Base-by-base conservation (phyloP, 2,329 filamentous ascomycete genomes). In the Emmonsiellopsis sp. region DNA sequence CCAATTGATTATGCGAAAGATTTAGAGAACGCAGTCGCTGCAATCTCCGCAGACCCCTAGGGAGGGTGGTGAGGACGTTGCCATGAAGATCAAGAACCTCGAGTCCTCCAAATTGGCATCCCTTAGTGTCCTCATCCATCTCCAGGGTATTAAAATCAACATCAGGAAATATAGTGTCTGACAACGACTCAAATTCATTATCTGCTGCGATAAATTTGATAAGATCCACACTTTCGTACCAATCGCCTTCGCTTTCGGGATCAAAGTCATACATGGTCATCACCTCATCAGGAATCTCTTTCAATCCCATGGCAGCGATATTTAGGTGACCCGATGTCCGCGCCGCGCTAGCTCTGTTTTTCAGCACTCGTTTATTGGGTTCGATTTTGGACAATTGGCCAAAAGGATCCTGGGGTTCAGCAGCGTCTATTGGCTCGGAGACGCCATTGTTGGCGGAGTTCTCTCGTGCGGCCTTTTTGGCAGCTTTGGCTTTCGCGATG, bases 181-280 rank as follows among this genome's bases (percentile, higher is more conserved):
- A 80, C 36, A 97, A 76, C 34, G 76, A 75, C 62, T 88, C 83
- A 47, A 98, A 70, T 63, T 95, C 88, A 63, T 98, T 97, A 64
- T 95, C 90, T 7, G 92, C 90, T 5, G 87, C 90, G 58, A 93
- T 82, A 49, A 97, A 83, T 56, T 86, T 83, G 0, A 85, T 86
- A 45, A 97, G 72, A 64, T 97, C 92, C 9, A 97, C 88, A 55
- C 87, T 86, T 68, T 97, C 92, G 2, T 90, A 90, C 93, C 93
- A 97, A 36, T 85, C 82, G 37, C 79, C 82, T 21, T 79, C 74
- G 10, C 75, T 76, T 39, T 85, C 81, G 53, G 80, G 78, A 51
- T 90, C 84, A 14, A 88, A 76, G 61, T 90, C 87, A 66, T 96
- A 97, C 91, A 97, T 97, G 52, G 84, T 82, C 71, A 95, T 74